A percentile compares a stretch with the other conserved stretches of the same genome.
Conservation (phyloP, 1,139 yeast genomes). For the Kodamaea sp. region DNA sequence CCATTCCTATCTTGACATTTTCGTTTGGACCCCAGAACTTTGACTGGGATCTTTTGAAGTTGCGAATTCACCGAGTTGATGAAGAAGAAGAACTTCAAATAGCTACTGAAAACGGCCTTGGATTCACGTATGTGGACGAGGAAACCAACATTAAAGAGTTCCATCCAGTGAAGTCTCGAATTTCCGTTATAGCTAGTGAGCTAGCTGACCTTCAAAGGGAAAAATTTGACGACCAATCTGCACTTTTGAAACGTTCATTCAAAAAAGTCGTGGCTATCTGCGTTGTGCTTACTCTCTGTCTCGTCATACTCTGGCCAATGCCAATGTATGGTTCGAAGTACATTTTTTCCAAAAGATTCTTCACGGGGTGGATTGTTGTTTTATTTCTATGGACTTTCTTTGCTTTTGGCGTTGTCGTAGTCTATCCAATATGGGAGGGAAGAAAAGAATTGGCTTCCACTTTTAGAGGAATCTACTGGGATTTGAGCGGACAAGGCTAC, state of each 20-base stretch:
- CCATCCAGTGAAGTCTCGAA: constrained; percentile 39
- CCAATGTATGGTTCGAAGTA: constrained; percentile 82
- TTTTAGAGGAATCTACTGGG: constrained; percentile 82
- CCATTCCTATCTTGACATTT: constrained; percentile 66
- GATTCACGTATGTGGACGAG: constrained; percentile 20
- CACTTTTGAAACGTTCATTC: constrained; percentile 49
- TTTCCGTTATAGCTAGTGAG: constrained; percentile 44
- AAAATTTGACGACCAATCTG: constrained; percentile 46
- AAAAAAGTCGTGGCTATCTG: constrained; percentile 58
- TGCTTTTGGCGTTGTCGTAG: constrained; percentile 54
- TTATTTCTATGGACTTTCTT: constrained; percentile 71
- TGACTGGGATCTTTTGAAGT: constrained; percentile 65
- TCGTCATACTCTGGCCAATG: constrained; percentile 81
- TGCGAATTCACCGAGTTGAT: constrained; percentile 57
- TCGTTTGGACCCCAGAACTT: constrained; percentile 69
- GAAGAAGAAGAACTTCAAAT: constrained; percentile 62
- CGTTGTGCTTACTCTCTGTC: constrained; percentile 55
- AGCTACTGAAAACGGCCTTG: constrained; percentile 23
- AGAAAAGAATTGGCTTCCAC: constrained; percentile 62
- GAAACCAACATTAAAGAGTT: constrained; percentile 34
- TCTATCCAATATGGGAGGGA: constrained; percentile 70
- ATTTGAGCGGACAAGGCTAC: constrained; percentile 67
- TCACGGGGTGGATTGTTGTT: constrained; percentile 82
- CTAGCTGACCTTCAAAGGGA: constrained; percentile 38
- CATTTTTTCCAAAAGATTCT: constrained; percentile 68